These are phyloP conservation scores for Cercophora samala DNA, from an alignment of 495 filamentous ascomycete genomes.

Conservation along the genomic window DNA sequence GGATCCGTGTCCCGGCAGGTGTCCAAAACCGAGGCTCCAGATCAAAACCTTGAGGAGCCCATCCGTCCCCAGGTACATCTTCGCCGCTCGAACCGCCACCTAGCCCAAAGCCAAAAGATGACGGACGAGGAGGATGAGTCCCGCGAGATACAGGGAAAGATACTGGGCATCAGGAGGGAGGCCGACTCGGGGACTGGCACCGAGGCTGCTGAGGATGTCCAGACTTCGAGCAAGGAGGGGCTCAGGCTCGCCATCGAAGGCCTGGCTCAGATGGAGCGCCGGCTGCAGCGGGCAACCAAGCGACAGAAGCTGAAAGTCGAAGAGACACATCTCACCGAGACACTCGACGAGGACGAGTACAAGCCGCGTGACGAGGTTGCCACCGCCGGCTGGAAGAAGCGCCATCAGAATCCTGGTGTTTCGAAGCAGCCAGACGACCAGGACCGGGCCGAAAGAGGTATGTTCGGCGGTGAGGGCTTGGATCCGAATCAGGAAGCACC, in stretches of 20 bases:
- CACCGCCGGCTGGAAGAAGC: not conserved
- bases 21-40: not conserved
- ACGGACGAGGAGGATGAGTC: slow-evolving; percentile 11
- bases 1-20: not conserved
- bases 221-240: slow-evolving; percentile 19
- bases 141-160: slow-evolving; percentile 19
- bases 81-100: slow-evolving; percentile 26
- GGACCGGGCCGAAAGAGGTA: not conserved
- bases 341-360: not conserved
- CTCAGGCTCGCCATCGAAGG: slow-evolving; percentile 30
- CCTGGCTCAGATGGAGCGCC: slow-evolving; percentile 31
- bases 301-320: slow-evolving; percentile 32
- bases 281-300: slow-evolving; percentile 27
- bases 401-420: not conserved
- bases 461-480: not conserved
- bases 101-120: slow-evolving; percentile 13
- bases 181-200: not conserved
- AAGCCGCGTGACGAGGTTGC: not conserved
- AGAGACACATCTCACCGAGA: slow-evolving; percentile 6
- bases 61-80: slow-evolving; percentile 25
- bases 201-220: slow-evolving; percentile 12
- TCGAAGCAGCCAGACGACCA: not conserved
- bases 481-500: slow-evolving; percentile 3
- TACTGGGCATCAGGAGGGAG: slow-evolving; percentile 16
- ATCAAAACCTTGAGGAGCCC: not conserved